Evolutionary conservation across 768 basidiomycete genomes (phyloP), one percentile per base, ranked within the genome.

Genomic region (button mushroom (Agaricus bisporus)): DNA sequence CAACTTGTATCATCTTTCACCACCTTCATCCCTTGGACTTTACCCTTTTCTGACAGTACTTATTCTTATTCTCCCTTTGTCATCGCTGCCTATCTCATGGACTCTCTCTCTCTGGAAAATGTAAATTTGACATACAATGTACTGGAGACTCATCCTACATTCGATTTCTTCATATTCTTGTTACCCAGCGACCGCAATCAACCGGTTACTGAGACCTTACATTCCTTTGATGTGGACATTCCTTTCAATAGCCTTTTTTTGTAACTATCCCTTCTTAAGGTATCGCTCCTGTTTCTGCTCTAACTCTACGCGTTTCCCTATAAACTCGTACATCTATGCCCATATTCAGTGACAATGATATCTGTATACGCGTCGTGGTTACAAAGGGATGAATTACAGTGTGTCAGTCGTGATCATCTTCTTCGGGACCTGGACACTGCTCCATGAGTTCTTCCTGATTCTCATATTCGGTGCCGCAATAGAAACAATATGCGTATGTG

Each of bases 391-490:
- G 25, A n/a, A 25, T 15, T 18, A n/a, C 9, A 45, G 29, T 32
- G 48, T 12, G 54, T 78, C 71, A 91, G 69, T 91, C 87, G 65
- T 94, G 91, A 56, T 78, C 81, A 38, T 89, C 87, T 65, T 94
- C 91, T 28, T 79, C 77, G 39, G 72, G 64, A 6, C 91, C 91
- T 5, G 91, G 91, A 66, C 91, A 94, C 51, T 82, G 73, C 36
- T 61, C 66, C 37, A 69, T 69, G 73, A 94, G 70, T 47, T 88
- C 86, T 14, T 78, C 77, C 5, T 69, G 65, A 58, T 75, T 73
- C 5, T 78, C 75, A 62, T 92, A 94, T 60, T 82, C 77, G 11
- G 85, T 78, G 11, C 91, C 91, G 64, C 91, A 94, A 88, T 90
- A 93, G 67, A 91, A 92, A 64, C 91, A 93, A 64, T 93, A 93